Percentiles rank a stretch among this genome's conserved stretches.
Evolutionary conservation across 768 basidiomycete genomes (phyloP).

Genomic region (Kockovaella imperatae): DNA sequence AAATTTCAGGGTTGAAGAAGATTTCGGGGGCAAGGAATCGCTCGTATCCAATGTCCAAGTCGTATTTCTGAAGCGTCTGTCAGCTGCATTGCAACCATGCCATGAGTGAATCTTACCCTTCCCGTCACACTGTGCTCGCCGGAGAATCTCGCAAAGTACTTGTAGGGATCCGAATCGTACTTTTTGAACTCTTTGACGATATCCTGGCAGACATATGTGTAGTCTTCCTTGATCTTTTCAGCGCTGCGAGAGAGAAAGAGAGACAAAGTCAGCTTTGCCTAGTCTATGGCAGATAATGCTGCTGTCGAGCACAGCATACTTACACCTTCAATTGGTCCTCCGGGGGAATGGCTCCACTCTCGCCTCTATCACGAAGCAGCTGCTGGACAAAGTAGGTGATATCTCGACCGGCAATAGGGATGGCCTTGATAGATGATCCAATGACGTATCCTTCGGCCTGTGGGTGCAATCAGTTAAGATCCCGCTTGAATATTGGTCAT

Average conservation of each 20-base stretch:
- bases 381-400: conserved; percentile 95
- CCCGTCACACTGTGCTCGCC: conserved; percentile 90
- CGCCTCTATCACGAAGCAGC: conserved; percentile 88
- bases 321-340: conserved; percentile 82
- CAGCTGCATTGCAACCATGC: background rate
- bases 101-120: conserved; percentile 53
- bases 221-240: conserved; percentile 92
- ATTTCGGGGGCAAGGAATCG: conserved; percentile 98
- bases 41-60: conserved; percentile 91
- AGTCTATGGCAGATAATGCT: background rate
- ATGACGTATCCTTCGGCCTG: conserved; percentile 95
- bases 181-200: conserved; percentile 98
- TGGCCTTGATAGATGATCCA: conserved; percentile 96
- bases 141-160: conserved; percentile 87
- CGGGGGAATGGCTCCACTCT: conserved; percentile 79
- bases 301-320: conserved; percentile 7
- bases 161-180: conserved; percentile 91
- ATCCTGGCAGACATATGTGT: conserved; percentile 97
- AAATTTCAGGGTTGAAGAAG: conserved; percentile 99
- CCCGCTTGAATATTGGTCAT: background rate
- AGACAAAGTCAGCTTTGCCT: background rate
- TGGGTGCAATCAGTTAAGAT: conserved; percentile 3
- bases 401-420: conserved; percentile 96
- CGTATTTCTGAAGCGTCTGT: conserved; percentile 65
- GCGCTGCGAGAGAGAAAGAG: conserved; percentile 53